These are phyloP conservation scores for Penicillium crustosum DNA, from an alignment of 2,329 filamentous ascomycete species.

Conservation along the genomic window DNA sequence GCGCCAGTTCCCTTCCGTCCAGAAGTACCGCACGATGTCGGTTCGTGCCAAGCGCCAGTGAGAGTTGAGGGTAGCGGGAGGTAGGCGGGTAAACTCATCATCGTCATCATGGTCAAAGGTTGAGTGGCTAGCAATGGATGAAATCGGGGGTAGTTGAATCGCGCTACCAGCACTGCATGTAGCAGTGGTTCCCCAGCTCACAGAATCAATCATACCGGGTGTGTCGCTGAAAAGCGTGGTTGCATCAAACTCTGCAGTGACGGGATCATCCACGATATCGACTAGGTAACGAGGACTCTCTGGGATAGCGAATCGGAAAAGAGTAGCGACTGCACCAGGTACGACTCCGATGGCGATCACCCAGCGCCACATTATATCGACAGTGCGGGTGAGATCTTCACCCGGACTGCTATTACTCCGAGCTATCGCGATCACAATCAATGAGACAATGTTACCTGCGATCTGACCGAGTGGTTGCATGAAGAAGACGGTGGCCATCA, in stretches of 20 bases:
- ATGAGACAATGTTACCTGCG: constrained; percentile 61
- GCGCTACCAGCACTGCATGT: constrained; percentile 11
- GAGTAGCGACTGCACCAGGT: constrained; percentile 62
- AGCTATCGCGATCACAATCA: constrained; percentile 44
- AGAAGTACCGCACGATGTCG: constrained; percentile 45
- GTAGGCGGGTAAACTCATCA: constrained; percentile 26
- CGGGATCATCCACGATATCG: constrained; percentile 63
- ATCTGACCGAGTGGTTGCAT: constrained; percentile 70
- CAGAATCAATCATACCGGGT: constrained; percentile 20
- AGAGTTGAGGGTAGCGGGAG: constrained; percentile 43
- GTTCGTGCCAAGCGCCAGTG: constrained; percentile 41
- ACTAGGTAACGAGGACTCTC: constrained; percentile 66
- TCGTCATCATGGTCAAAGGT: constrained; percentile 26
- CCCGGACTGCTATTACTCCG: constrained; percentile 25
- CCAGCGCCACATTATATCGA: constrained; percentile 67
- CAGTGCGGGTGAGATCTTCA: constrained; percentile 35
- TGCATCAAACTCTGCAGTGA: constrained; percentile 59
- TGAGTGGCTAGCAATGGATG: constrained; percentile 26
- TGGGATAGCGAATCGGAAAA: constrained; percentile 66
- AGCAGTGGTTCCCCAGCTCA: constrained; percentile 31
- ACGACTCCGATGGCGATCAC: constrained; percentile 66
- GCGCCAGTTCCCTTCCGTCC: constrained; percentile 46
- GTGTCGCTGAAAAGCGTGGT: constrained; percentile 56
- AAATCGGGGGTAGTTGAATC: constrained; percentile 29
- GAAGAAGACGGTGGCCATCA: constrained; percentile 67